phyloP scores from a whole-genome alignment of 1,284 basidiomycete species.

The Singerocomus inundabilis region DNA sequence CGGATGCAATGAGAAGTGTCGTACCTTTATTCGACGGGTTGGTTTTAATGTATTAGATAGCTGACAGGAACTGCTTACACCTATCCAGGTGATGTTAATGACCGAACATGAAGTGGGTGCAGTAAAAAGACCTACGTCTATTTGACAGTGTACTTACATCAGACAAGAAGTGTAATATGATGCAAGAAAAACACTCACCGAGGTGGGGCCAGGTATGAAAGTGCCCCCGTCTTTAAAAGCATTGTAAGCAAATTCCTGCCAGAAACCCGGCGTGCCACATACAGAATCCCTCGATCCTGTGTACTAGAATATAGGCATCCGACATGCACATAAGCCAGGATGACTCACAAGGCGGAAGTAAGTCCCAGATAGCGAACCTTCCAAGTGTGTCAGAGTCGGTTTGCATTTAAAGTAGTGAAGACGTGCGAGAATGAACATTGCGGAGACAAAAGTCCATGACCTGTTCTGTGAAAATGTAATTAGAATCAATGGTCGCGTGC shows the following conservation, averaged over 20 bases:
- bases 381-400: background rate
- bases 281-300: slow-evolving; percentile 16
- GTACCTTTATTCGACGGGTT: slow-evolving; percentile 11
- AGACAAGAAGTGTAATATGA: background rate
- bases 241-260: background rate
- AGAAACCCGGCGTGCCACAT: background rate
- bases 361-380: slow-evolving; percentile 25
- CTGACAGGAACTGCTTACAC: slow-evolving; percentile 10
- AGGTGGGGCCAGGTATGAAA: slow-evolving; percentile 20
- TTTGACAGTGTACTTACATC: background rate
- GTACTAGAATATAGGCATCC: background rate
- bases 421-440: slow-evolving; percentile 22
- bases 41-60: background rate
- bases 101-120: too few relatives aligned
- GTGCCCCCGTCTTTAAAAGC: slow-evolving; percentile 12
- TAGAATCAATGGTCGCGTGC: background rate
- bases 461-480: slow-evolving; percentile 12
- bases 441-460: slow-evolving; percentile 19
- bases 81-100: slow-evolving; percentile 10
- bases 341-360: slow-evolving; percentile 13
- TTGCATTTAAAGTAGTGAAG: background rate
- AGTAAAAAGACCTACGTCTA: slow-evolving; percentile 15
- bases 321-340: background rate
- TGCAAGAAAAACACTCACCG: slow-evolving; percentile 1
- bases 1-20: background rate